A percentile compares a stretch with the other conserved stretches of the same genome.
These are phyloP conservation scores for Syzygium syzygioides DNA, from an alignment of 441 rosid genomes.

Conservation along the genomic window DNA sequence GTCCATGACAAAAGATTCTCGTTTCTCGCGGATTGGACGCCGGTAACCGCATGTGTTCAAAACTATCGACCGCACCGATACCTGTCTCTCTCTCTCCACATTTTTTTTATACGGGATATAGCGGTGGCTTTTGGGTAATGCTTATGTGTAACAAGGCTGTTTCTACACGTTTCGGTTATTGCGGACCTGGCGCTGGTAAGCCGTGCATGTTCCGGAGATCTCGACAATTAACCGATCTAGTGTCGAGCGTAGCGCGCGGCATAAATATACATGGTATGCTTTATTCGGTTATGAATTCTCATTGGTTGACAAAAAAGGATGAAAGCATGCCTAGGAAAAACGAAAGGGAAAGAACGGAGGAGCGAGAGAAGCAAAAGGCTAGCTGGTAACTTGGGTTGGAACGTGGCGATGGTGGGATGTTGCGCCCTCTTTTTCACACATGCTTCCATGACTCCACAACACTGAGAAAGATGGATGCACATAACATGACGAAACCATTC, in stretches of 20 bases:
- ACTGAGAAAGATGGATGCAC: neutral
- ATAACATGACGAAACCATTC: neutral
- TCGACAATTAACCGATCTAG: neutral
- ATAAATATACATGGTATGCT: rapidly evolving
- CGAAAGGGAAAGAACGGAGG: neutral
- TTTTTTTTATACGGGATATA: neutral
- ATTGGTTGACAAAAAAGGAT: neutral
- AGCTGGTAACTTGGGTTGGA: neutral
- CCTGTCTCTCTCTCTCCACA: neutral
- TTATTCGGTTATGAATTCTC: neutral
- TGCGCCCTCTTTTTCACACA: neutral
- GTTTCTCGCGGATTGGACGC: neutral
- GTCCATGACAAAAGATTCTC: rapidly evolving
- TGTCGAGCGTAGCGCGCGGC: neutral
- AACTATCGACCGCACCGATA: rapidly evolving
- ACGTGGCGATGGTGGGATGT: neutral
- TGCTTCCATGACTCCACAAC: neutral
- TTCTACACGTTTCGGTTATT: rapidly evolving
- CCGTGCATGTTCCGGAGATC: neutral
- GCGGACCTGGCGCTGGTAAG: rapidly evolving
- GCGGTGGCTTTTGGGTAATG: neutral
- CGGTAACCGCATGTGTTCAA: rapidly evolving
- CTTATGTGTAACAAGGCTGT: neutral
- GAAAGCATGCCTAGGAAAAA: neutral
- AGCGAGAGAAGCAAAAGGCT: neutral